Evolutionary conservation across 1,284 basidiomycete species (phyloP), one percentile per base, ranked within the genome.

Genomic region (Microbotryum lychnidis-dioicae): DNA sequence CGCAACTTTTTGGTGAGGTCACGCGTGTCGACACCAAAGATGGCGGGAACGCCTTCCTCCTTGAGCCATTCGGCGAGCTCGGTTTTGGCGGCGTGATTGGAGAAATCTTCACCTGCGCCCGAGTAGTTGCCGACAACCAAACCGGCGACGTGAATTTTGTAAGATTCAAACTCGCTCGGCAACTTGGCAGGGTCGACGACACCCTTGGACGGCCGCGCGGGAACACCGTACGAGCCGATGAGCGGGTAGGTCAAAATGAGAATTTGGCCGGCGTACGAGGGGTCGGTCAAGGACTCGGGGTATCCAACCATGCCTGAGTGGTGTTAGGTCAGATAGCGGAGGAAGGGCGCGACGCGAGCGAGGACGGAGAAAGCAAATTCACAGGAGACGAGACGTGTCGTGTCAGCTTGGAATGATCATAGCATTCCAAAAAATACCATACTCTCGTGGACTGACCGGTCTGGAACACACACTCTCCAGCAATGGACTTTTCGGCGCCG

Each of bases 391-490:
- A 16, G 14, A 16, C 37, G 14, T 5, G 37, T 18, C 37, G 37
- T 10, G 9, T 42, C 37, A 42, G 37, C 37, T 42, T 18, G 14
- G 7, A 31, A 31, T 31, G 37, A 42, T 18, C 16, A 16, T 18
- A 14, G 37, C 14, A 1, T 42, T 42, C 5, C 37, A 18, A 42
- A 16, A 1, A 1, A 42, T 6, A 16, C 10, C 16, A 6, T 42
- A 4, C 16, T 14, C 37, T 18, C 16, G 37, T 18, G 37, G 14
- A 42, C 87, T 77, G 74, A 96, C 94, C 94, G 58, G 96, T 99
- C 80, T 97, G 94, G 80, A 99, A 99, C 74, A 99, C 96, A 76
- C 94, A 97, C 83, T 99, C 96, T 71, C 96, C 96, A 23, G 92
- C 83, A 56, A 97, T 81, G 76, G 89, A 93, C 79, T 91, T 94